phyloP scores from a whole-genome alignment of 2,329 filamentous ascomycete species.

The Akanthomyces lecanii region DNA sequence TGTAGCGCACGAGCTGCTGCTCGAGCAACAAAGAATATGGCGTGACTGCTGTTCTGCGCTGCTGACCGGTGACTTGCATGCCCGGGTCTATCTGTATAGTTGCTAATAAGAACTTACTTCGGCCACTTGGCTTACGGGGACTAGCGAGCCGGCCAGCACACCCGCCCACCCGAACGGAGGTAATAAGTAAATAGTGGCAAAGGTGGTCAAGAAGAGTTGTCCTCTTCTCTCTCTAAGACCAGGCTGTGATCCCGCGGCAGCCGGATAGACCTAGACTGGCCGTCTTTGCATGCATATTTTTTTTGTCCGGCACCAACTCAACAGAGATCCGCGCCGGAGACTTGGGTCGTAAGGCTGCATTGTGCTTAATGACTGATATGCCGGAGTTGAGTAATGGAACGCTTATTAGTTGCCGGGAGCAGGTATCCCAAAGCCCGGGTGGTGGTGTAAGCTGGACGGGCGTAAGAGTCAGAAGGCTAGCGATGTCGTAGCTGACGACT shows the following conservation, averaged over 20 bases:
- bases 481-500: background rate
- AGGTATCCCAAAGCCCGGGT: background rate
- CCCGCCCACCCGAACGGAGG: background rate
- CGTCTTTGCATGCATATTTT: background rate
- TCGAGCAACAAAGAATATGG: background rate
- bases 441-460: background rate
- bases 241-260: background rate
- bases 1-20: background rate
- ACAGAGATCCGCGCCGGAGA: background rate
- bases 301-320: background rate
- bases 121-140: background rate
- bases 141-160: background rate
- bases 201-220: background rate
- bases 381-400: background rate
- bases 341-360: background rate
- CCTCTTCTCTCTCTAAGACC: background rate
- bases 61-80: constrained; percentile 5
- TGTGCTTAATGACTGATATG: background rate
- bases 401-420: background rate
- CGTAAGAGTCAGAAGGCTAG: background rate
- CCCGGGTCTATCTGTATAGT: background rate
- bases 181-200: no score
- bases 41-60: background rate
- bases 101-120: background rate
- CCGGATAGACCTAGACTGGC: background rate